A percentile compares a stretch with the other conserved stretches of the same genome.
Evolutionary conservation across 306 rosid genomes (phyloP).

Genomic region (Castanea mollissima): DNA sequence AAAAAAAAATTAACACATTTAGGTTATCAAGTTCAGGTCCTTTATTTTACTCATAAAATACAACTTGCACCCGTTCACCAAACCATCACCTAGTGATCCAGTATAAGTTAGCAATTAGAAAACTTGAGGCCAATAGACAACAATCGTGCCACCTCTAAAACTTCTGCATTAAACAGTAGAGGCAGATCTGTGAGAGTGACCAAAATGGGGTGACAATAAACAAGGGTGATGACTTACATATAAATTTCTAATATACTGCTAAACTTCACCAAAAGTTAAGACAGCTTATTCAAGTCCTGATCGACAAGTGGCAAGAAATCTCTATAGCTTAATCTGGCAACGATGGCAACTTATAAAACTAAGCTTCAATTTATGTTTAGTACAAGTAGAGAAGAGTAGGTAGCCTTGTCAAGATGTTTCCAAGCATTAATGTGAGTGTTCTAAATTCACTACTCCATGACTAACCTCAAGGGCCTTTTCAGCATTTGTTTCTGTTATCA

Average conservation of each 20-base stretch:
- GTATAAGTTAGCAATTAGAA: neutral
- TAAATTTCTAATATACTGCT: neutral
- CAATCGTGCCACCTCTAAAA: neutral
- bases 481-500: slow-evolving; percentile 93
- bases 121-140: neutral
- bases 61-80: neutral
- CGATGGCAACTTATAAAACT: neutral
- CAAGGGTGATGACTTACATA: neutral
- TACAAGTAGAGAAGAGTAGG: neutral
- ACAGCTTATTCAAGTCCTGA: neutral
- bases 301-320: neutral
- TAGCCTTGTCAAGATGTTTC: slow-evolving; percentile 11
- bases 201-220: neutral
- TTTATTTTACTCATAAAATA: neutral
- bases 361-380: neutral
- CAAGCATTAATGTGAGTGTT: slow-evolving; percentile 1
- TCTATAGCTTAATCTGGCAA: neutral
- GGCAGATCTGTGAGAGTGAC: neutral
- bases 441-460: slow-evolving; percentile 17
- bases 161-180: neutral
- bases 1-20: no score
- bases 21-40: neutral
- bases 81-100: neutral
- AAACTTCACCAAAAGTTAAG: neutral
- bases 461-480: slow-evolving; percentile 96